phyloP scores from a whole-genome alignment of 139 green algal genomes.

The Chlorella sp. region DNA sequence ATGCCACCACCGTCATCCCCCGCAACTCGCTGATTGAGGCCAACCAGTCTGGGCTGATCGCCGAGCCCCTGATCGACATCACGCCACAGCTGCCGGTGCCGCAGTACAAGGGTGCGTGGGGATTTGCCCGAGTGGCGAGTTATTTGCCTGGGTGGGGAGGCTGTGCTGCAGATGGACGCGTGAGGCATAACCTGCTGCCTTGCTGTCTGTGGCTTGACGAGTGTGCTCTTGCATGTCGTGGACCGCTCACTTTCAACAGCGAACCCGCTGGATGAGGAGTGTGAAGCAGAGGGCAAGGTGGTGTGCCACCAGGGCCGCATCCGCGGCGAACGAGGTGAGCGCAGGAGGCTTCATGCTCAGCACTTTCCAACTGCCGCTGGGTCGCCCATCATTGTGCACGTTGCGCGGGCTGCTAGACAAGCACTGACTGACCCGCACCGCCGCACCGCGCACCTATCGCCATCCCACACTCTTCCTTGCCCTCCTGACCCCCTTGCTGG shows the following conservation, averaged over 20 bases:
- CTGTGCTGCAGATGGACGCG: too few species aligned
- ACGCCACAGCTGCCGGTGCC: conserved; percentile 87
- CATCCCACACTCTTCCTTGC: too few species aligned
- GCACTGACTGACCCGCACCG: too few species aligned
- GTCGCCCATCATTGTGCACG: too few species aligned
- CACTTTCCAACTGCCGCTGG: too few species aligned
- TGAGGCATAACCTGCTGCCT: too few species aligned
- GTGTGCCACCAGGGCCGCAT: conserved; percentile 91
- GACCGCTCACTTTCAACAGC: conserved; percentile 26
- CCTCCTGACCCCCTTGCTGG: too few species aligned
- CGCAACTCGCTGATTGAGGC: conserved; percentile 92
- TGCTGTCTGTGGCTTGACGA: neutral
- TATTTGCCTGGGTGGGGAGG: too few species aligned
- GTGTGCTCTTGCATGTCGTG: neutral
- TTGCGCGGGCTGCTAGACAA: too few species aligned
- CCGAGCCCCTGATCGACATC: conserved; percentile 96
- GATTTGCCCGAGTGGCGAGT: too few species aligned
- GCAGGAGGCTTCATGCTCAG: too few species aligned
- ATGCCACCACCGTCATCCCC: conserved; percentile 90
- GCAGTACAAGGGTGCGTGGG: conserved; percentile 51
- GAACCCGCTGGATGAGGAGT: conserved; percentile 77
- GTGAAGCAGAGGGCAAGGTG: conserved; percentile 85
- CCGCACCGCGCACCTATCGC: too few species aligned
- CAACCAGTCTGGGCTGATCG: conserved; percentile 97
- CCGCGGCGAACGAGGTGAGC: conserved; percentile 77